Conservation (phyloP, 345 rosid genomes). For the Camelina laxa region DNA sequence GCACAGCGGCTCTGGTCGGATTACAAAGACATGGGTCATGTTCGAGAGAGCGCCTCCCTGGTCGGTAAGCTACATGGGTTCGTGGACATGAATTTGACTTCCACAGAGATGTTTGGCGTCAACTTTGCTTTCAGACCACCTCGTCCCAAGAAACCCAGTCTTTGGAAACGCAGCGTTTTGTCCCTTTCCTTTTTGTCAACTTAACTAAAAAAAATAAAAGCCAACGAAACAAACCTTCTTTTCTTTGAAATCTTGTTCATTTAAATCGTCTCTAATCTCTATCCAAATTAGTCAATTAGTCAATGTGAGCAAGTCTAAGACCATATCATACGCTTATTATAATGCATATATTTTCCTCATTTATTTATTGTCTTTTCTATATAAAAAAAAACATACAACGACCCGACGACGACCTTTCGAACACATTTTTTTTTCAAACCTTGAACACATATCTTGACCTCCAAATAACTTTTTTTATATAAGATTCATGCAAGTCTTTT, state of each 20-base stretch:
- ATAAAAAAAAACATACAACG: too few species aligned
- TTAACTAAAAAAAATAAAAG: background rate
- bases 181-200: conserved; percentile 46
- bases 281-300: background rate
- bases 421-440: too few species aligned
- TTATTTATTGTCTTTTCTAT: too few species aligned
- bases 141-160: conserved; percentile 36
- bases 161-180: conserved; percentile 45
- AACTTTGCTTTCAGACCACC: conserved; percentile 43
- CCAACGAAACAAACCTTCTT: background rate
- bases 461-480: too few species aligned
- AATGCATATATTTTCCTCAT: too few species aligned
- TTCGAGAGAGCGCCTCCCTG: conserved; percentile 65
- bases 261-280: conserved; percentile 25
- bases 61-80: conserved; percentile 65
- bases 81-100: conserved; percentile 45
- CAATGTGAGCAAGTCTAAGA: too few species aligned
- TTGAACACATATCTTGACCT: too few species aligned
- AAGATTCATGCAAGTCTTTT: background rate
- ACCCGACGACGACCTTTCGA: too few species aligned
- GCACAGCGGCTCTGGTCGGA: conserved; percentile 64
- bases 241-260: conserved; percentile 2
- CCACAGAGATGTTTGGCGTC: conserved; percentile 52
- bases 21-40: conserved; percentile 58
- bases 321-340: too few species aligned